Evolutionary conservation across 208 protist species (phyloP).

Genomic region (Trypanosoma brucei): DNA sequence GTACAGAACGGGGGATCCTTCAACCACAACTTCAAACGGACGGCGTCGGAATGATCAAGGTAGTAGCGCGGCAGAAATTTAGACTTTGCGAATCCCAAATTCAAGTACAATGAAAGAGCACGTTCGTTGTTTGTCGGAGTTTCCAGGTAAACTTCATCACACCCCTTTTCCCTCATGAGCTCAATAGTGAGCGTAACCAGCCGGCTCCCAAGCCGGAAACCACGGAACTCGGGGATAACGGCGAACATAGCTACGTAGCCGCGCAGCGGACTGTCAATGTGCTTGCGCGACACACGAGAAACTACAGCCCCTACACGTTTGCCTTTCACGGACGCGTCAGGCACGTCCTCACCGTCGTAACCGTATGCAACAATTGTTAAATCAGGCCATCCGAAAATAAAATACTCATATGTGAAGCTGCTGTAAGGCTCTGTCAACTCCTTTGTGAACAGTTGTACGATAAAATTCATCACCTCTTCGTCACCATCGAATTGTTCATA

Average conservation of each 20-base stretch:
- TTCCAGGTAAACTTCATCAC: conserved; percentile 93
- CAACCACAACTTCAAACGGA: conserved; percentile 93
- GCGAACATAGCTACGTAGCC: conserved; percentile 99
- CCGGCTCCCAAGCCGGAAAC: conserved; percentile 85
- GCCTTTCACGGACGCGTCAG: conserved; percentile 51
- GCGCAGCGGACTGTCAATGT: conserved; percentile 50
- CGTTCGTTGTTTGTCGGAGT: conserved; percentile 90
- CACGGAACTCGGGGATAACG: conserved; percentile 89
- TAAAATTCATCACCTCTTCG: conserved; percentile 80
- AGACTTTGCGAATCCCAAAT: conserved; percentile 93
- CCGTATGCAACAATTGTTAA: conserved; percentile 89
- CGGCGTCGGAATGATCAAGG: conserved; percentile 92
- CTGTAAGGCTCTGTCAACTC: conserved; percentile 98
- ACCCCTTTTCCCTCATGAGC: conserved; percentile 89
- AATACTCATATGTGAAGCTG: conserved; percentile 99
- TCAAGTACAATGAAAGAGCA: conserved; percentile 93
- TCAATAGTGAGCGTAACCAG: conserved; percentile 89
- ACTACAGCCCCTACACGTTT: conserved; percentile 90
- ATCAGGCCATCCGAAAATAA: conserved; percentile 96
- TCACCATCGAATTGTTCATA: conserved; percentile 77
- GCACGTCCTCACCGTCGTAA: conserved; percentile 44
- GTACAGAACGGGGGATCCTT: conserved; percentile 28
- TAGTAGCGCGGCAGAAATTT: conserved; percentile 89
- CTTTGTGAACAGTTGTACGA: conserved; percentile 91
- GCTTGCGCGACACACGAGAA: conserved; percentile 75